These are phyloP conservation scores for Blastocystis sp. DNA, from an alignment of 352 stramenopile genomes.

Conservation along the genomic window DNA sequence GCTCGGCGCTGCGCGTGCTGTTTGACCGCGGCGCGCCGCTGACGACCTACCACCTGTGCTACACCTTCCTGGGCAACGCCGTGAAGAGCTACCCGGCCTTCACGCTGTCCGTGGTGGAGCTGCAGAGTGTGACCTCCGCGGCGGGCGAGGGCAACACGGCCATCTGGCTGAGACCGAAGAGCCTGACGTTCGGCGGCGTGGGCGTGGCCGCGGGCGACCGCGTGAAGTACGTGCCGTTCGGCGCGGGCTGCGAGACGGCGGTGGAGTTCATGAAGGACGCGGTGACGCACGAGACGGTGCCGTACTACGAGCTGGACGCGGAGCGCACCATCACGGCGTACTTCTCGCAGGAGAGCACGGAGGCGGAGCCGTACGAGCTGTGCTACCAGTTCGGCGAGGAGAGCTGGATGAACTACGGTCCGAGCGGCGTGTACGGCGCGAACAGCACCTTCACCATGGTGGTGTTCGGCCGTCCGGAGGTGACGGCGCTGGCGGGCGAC, in stretches of 20 bases:
- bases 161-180: conserved; percentile 61
- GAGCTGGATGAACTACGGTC: conserved; percentile 65
- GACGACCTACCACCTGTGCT: conserved; percentile 22
- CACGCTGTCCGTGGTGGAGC: conserved; percentile 46
- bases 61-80: conserved; percentile 41
- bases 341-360: conserved; percentile 63
- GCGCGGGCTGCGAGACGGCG: conserved; percentile 14
- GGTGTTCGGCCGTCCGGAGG: conserved; percentile 58
- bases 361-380: conserved; percentile 57
- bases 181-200: conserved; percentile 12
- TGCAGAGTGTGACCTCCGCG: conserved; percentile 4
- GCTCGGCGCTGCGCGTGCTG: not conserved
- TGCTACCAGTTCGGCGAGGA: conserved; percentile 68
- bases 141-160: not conserved
- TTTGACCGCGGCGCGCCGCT: not conserved
- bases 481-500: not conserved
- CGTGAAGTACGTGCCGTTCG: conserved; percentile 62
- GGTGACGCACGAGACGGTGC: not conserved
- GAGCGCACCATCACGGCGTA: not conserved
- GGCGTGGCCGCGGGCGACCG: conserved; percentile 51
- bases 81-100: conserved; percentile 2
- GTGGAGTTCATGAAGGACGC: conserved; percentile 52
- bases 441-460: conserved; percentile 43
- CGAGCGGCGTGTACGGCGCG: conserved; percentile 18
- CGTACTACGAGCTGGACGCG: conserved; percentile 58